phyloP scores from a whole-genome alignment of 371 early-diverging fungal species.

The Mucor mucedo region DNA sequence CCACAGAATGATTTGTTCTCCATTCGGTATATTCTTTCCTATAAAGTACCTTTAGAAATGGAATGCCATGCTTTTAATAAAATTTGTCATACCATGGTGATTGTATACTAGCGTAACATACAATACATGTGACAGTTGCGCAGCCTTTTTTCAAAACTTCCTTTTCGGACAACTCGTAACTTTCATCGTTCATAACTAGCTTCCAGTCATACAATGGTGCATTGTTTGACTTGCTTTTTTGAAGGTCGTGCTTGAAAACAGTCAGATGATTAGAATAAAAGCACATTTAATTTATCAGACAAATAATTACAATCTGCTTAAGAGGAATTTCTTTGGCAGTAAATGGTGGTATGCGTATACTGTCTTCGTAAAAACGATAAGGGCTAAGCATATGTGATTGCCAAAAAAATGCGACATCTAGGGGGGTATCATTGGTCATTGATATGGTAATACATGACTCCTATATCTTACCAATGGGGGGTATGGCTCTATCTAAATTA shows the following conservation, averaged over 20 bases:
- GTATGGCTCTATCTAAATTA: background rate
- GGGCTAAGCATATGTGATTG: constrained; percentile 30
- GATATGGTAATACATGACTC: background rate
- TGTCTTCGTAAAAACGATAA: constrained; percentile 21
- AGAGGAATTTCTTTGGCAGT: background rate
- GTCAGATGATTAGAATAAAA: background rate
- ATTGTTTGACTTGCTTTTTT: background rate
- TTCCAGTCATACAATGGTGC: background rate
- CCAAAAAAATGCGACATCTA: constrained; percentile 28
- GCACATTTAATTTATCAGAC: background rate
- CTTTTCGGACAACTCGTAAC: background rate
- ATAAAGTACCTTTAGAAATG: background rate
- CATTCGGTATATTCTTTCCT: constrained; percentile 20
- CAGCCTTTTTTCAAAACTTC: background rate
- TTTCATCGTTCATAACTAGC: constrained; percentile 6
- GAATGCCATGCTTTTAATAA: background rate
- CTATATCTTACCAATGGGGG: background rate
- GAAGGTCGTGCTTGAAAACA: background rate
- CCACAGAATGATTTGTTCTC: constrained; percentile 10
- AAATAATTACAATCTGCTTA: background rate
- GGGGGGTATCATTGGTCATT: too few relatives aligned
- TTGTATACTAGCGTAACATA: background rate
- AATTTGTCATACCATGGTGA: background rate
- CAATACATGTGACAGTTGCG: constrained; percentile 7
- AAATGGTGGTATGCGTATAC: background rate